Conservation (phyloP, 805 yeast genomes). For the Scheffersomyces spartinae region DNA sequence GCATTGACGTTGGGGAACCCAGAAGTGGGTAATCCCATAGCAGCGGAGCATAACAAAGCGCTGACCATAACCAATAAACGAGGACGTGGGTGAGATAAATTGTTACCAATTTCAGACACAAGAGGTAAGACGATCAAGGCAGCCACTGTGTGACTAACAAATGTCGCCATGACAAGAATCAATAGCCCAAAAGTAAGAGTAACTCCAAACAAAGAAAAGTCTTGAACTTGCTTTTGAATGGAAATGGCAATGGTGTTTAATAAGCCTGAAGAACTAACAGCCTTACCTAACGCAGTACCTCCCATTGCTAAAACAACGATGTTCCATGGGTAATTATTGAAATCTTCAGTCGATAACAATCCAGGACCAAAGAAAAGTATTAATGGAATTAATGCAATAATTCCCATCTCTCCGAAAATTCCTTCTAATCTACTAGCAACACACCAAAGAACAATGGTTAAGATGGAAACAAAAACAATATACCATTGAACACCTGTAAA, state of each 20-base stretch:
- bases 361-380: constrained; percentile 92
- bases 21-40: constrained; percentile 34
- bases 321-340: constrained; percentile 94
- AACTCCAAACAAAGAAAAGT: constrained; percentile 61
- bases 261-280: constrained; percentile 85
- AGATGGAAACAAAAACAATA: constrained; percentile 51
- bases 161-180: constrained; percentile 29
- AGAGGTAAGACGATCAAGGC: constrained; percentile 31
- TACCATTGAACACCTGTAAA: constrained; percentile 69
- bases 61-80: constrained; percentile 29
- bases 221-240: constrained; percentile 57
- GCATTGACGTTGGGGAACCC: constrained; percentile 36
- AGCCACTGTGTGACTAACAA: constrained; percentile 34
- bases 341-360: constrained; percentile 74
- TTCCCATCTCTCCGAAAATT: constrained; percentile 92
- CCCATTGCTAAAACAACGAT: constrained; percentile 96
- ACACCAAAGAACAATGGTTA: constrained; percentile 85
- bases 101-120: constrained; percentile 28
- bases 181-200: constrained; percentile 50
- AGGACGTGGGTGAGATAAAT: constrained; percentile 25
- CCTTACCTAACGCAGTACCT: constrained; percentile 90
- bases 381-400: constrained; percentile 81
- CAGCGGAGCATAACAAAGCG: constrained; percentile 30
- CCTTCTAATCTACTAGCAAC: constrained; percentile 63
- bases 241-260: constrained; percentile 62